phyloP scores from a whole-genome alignment of 768 basidiomycete genomes.

The Tephrocybe sp. region DNA sequence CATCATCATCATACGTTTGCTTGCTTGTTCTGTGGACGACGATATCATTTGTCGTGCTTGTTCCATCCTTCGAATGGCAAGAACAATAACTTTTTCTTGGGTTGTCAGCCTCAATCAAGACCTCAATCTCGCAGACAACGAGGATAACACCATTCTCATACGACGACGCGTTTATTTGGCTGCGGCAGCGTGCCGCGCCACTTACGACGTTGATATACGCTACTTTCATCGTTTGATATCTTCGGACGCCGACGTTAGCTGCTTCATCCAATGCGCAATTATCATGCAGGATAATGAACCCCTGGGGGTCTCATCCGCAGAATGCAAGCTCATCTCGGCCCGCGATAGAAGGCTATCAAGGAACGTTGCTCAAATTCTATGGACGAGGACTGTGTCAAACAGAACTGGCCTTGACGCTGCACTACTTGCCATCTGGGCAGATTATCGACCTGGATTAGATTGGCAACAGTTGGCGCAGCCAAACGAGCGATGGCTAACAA shows the following conservation, averaged over 20 bases:
- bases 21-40: constrained; percentile 19
- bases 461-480: constrained; percentile 24
- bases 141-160: background rate
- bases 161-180: constrained; percentile 5
- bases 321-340: constrained; percentile 23
- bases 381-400: background rate
- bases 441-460: constrained; percentile 11
- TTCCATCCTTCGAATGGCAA: constrained; percentile 26
- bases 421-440: constrained; percentile 16
- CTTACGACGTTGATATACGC: constrained; percentile 24
- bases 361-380: constrained; percentile 17
- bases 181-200: constrained; percentile 9
- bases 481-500: constrained; percentile 28
- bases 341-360: constrained; percentile 30
- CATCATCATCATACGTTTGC: constrained; percentile 34
- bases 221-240: constrained; percentile 15
- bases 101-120: background rate
- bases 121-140: constrained; percentile 5
- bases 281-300: constrained; percentile 26
- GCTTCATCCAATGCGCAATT: constrained; percentile 23
- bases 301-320: background rate
- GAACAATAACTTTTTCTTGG: constrained; percentile 11
- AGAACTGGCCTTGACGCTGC: constrained; percentile 12
- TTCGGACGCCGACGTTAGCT: constrained; percentile 21
- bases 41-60: constrained; percentile 17